Base-by-base conservation (phyloP, 345 rosid species). In the Abelmoschus esculentus region DNA sequence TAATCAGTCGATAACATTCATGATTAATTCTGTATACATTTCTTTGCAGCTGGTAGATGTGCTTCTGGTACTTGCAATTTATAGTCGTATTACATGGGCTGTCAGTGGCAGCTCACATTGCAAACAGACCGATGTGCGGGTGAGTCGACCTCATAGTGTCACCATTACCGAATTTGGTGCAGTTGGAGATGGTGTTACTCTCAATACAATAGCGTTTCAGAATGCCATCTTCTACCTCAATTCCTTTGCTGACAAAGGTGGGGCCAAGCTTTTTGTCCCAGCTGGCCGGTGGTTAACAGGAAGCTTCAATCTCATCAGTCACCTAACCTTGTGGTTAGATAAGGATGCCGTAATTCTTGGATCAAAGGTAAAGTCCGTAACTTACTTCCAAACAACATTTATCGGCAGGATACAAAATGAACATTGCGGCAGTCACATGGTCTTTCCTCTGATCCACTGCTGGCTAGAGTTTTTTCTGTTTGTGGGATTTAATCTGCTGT, bases 261-360 rank as follows among this genome's bases (percentile, higher is more conserved):
- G 99, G 67, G 99, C 99, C 76, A 91, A 95, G 83, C 96, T 95
- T 70, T 95, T 89, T 67, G 97, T 95, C 62, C 99, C 99, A 0
- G 86, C 96, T 69, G 97, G 99, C 61, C 86, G 81, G 71, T 95
- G 99, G 99, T 81, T 91, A 80, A 95, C 99, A 19, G 99, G 99
- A 66, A 95, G 97, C 83, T 95, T 95, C 69, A 86, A 91, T 71
- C 97, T 95, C 66, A 87, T 95, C 73, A 95, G 97, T 77, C 99
- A 91, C 83, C 83, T 95, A 61, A 91, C 99, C 56, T 71, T 91
- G 77, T 95, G 91, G 96, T 75, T 91, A 62, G 96, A 90, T 77
- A 89, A 87, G 66, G 87, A 82, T 79, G 99, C 99, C 26, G 83
- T 91, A 18, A 89, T 95, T 80, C 93, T 95, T 59, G 97, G 99